Evolutionary conservation across 371 early-diverging fungal species (phyloP), one percentile per base, ranked within the genome.

Genomic region (Actinomucor elegans): DNA sequence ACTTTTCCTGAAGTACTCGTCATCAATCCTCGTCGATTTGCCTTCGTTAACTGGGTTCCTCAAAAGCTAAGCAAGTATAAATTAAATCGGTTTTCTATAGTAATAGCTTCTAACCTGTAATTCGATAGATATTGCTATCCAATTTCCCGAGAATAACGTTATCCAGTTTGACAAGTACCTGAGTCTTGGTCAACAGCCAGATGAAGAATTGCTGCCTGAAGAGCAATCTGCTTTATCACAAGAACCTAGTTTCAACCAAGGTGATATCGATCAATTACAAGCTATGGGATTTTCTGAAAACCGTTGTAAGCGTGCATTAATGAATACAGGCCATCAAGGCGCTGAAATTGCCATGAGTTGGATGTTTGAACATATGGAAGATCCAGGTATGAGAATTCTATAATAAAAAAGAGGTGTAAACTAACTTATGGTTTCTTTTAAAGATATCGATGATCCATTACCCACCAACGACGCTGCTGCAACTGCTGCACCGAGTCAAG

Each of bases 361-460:
- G 94, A 60, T 96, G 27, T 88, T 97, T 74, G 94, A 93, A 61
- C 93, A 96, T 55, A 93, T 96, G 91, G 98, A 97, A 18, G 96
- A 95, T 68, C 81, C 95, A 36, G 84, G 87, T 78, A 77, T 59
- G 18, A 18, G 12, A 6, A 5, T 7, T 20, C 15, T 3, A 4
- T 31, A 31, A 31, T 31, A 31, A 36, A 29, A 18, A 48, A 21
- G 15, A 11, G 11, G 11, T n/a, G 20, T 20, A 2, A 5, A 15
- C 27, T 20, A 40, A 36, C 3, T 29, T n/a, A 23, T 44, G 28
- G 24, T 46, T 45, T 18, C 29, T 31, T 12, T 10, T 5, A 5
- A 20, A 67, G 74, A 69, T 52, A 70, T 78, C 36, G 79, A 78
- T 61, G 76, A 66, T 37, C 79, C 79, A 27, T 47, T 78, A 15